Evolutionary conservation across 2,329 filamentous ascomycete species (phyloP).

Genomic region (Colletotrichum musae): DNA sequence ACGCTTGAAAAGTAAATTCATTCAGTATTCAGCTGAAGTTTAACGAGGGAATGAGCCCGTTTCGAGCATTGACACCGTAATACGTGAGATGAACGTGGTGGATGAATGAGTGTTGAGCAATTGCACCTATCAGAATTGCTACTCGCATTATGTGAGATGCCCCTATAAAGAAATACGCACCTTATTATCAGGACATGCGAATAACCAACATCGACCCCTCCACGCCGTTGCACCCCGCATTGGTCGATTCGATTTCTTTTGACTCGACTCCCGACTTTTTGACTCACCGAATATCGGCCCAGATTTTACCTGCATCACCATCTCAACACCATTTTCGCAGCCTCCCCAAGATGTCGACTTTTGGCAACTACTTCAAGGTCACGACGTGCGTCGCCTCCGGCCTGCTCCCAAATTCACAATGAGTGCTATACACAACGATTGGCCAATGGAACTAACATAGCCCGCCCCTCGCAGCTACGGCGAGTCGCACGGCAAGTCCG

Average conservation of each 20-base stretch:
- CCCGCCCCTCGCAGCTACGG: conserved; percentile 55
- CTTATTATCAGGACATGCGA: conserved; percentile 30
- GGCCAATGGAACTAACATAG: conserved; percentile 34
- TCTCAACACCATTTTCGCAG: conserved; percentile 16
- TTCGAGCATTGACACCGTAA: background rate
- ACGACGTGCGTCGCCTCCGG: conserved; percentile 76
- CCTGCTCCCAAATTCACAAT: background rate
- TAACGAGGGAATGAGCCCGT: background rate
- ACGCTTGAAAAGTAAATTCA: too few relatives aligned
- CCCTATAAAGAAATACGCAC: conserved; percentile 19
- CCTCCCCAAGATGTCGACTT: conserved; percentile 81
- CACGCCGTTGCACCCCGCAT: conserved; percentile 28
- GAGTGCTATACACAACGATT: background rate
- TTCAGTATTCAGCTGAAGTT: background rate
- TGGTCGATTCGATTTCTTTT: conserved; percentile 14
- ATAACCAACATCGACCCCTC: conserved; percentile 32
- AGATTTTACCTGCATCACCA: conserved; percentile 20
- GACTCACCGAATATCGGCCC: conserved; percentile 39
- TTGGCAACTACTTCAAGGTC: conserved; percentile 85
- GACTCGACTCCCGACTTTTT: conserved; percentile 21
- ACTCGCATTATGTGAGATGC: background rate
- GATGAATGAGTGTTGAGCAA: conserved; percentile 32
- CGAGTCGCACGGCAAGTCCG: conserved; percentile 88
- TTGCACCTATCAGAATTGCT: conserved; percentile 36
- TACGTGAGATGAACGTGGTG: conserved; percentile 40